Evolutionary conservation across 129 eudicot genomes (phyloP).

Genomic region (Chrysanthemum lavandulifolium): DNA sequence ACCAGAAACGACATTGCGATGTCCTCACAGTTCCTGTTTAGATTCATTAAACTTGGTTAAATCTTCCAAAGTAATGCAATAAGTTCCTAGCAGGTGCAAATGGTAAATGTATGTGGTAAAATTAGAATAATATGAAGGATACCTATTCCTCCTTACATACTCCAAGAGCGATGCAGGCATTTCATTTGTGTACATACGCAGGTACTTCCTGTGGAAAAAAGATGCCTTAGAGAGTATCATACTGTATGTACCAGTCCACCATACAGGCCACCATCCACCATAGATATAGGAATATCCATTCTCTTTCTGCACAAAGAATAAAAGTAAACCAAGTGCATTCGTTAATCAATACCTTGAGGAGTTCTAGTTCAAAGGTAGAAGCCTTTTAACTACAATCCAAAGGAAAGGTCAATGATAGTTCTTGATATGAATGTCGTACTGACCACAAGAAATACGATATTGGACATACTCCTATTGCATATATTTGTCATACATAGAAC

Average conservation of each 20-base stretch:
- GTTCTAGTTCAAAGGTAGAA: not conserved
- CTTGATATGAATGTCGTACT: too few species aligned
- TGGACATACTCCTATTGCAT: too few species aligned
- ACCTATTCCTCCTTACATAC: conserved; percentile 68
- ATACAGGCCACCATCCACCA: conserved; percentile 95
- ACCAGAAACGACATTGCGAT: conserved; percentile 82
- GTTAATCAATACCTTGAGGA: not conserved
- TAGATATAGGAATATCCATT: conserved; percentile 39
- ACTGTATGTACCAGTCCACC: conserved; percentile 91
- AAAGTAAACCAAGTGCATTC: not conserved
- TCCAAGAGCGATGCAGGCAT: conserved; percentile 76
- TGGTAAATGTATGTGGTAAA: not conserved
- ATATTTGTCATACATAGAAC: not conserved
- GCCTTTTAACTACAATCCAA: too few species aligned
- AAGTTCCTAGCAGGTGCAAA: not conserved
- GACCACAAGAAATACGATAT: too few species aligned
- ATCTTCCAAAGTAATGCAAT: not conserved
- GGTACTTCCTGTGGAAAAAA: conserved; percentile 70
- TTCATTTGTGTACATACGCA: conserved; percentile 68
- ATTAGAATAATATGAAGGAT: conserved; percentile 4
- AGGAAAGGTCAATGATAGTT: too few species aligned
- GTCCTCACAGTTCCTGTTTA: conserved; percentile 77
- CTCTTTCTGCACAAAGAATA: conserved; percentile 46
- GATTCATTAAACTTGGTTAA: not conserved
- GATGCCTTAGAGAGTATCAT: conserved; percentile 91